A percentile compares a stretch with the other conserved stretches of the same genome.
Evolutionary conservation across 2,329 filamentous ascomycete species (phyloP).

Genomic region (Uncinocarpus reesii): DNA sequence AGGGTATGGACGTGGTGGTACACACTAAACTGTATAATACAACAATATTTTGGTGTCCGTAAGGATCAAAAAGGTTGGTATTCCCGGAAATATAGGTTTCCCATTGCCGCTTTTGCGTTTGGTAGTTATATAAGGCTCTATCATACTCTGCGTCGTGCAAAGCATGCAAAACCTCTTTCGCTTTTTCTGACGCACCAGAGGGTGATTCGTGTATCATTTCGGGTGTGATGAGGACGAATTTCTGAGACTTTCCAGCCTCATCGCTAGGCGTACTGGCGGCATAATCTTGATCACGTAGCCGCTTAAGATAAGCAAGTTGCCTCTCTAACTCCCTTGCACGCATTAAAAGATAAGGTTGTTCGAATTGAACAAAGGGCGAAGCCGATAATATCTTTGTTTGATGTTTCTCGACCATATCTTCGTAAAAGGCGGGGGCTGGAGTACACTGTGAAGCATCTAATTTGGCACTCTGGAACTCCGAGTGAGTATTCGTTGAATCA

Average conservation of each 20-base stretch:
- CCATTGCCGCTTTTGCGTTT: slow-evolving; percentile 91
- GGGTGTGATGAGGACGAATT: slow-evolving; percentile 83
- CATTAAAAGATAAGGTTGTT: slow-evolving; percentile 85
- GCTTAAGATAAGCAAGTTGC: slow-evolving; percentile 68
- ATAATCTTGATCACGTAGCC: slow-evolving; percentile 61
- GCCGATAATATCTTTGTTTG: slow-evolving; percentile 88
- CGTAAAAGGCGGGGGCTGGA: slow-evolving; percentile 84
- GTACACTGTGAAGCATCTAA: slow-evolving; percentile 61
- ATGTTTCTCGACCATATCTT: slow-evolving; percentile 87
- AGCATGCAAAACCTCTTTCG: slow-evolving; percentile 86
- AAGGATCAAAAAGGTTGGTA: slow-evolving; percentile 82
- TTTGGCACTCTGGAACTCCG: slow-evolving; percentile 17
- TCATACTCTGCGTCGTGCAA: slow-evolving; percentile 96
- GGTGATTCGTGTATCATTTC: slow-evolving; percentile 87
- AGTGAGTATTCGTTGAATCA: slow-evolving; percentile 5
- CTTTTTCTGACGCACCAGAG: slow-evolving; percentile 68
- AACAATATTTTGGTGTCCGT: slow-evolving; percentile 91
- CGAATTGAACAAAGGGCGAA: slow-evolving; percentile 92
- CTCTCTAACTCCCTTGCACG: slow-evolving; percentile 84
- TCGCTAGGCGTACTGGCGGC: slow-evolving; percentile 38
- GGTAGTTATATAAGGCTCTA: slow-evolving; percentile 84
- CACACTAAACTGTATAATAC: slow-evolving; percentile 90
- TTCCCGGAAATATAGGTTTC: slow-evolving; percentile 88
- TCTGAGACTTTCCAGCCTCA: slow-evolving; percentile 56
- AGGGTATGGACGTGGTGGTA: slow-evolving; percentile 86